These are phyloP conservation scores for Combretum micranthum DNA, from an alignment of 345 rosid genomes.

Conservation along the genomic window DNA sequence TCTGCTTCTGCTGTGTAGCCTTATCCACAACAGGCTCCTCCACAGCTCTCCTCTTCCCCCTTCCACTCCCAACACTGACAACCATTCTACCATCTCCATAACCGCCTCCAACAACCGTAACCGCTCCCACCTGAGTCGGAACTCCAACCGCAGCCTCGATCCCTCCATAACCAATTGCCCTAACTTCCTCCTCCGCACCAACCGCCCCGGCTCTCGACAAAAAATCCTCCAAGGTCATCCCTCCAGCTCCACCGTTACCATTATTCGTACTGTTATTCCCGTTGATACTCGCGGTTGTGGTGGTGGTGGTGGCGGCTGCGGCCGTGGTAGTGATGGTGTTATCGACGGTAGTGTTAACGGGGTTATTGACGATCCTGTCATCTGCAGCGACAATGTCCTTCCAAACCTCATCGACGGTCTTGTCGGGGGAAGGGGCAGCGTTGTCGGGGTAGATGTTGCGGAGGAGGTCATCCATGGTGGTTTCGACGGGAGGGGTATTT, in stretches of 20 bases:
- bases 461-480: constrained; percentile 31
- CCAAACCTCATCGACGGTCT: constrained; percentile 51
- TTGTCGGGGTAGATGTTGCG: constrained; percentile 35
- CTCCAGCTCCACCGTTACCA: constrained; percentile 13
- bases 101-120: no score
- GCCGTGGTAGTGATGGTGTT: background rate
- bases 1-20: constrained; percentile 61
- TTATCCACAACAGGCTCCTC: constrained; percentile 52
- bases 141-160: constrained; percentile 9
- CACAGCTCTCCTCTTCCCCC: no score
- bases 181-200: background rate
- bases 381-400: constrained; percentile 45
- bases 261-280: no score
- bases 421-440: constrained; percentile 15
- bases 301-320: background rate
- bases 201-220: constrained; percentile 40
- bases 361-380: background rate
- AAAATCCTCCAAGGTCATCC: constrained; percentile 52
- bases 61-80: no score
- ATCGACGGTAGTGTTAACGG: background rate
- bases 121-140: background rate
- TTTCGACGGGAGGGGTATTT: constrained; percentile 14
- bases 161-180: constrained; percentile 9
- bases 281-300: background rate
- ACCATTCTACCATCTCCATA: no score